phyloP scores from a whole-genome alignment of 1,284 basidiomycete genomes.

The Apiotrichum gamsii region DNA sequence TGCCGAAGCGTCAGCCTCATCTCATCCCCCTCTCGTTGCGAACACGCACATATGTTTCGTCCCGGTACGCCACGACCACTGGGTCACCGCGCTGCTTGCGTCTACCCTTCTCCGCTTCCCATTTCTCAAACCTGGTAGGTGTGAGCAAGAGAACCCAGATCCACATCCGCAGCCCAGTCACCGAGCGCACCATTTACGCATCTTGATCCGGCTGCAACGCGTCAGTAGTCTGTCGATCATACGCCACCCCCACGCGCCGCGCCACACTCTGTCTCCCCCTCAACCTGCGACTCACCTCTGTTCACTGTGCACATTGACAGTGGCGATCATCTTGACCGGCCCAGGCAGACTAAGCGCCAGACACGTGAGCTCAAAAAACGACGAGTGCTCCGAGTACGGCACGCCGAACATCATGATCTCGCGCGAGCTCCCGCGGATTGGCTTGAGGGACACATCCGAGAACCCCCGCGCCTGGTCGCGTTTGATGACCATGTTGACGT shows the following conservation, averaged over 20 bases:
- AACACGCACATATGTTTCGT: constrained; percentile 45
- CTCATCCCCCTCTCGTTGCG: too few relatives aligned
- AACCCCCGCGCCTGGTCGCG: constrained; percentile 62
- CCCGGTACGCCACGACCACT: constrained; percentile 55
- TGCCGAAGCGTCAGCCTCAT: too few relatives aligned
- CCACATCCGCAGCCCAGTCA: background rate
- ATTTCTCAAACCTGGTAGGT: constrained; percentile 69
- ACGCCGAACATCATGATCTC: constrained; percentile 74
- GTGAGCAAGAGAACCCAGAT: background rate
- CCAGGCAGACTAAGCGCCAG: constrained; percentile 83
- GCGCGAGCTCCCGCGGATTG: constrained; percentile 64
- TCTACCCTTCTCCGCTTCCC: constrained; percentile 72
- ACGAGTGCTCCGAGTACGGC: constrained; percentile 94
- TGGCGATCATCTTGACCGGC: constrained; percentile 74
- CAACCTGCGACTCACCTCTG: constrained; percentile 45
- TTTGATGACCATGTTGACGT: constrained; percentile 62
- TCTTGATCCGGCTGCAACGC: constrained; percentile 59
- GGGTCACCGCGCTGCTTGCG: constrained; percentile 50
- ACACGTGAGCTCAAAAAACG: constrained; percentile 87
- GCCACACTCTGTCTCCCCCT: background rate
- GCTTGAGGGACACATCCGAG: constrained; percentile 60
- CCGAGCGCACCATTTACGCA: constrained; percentile 59
- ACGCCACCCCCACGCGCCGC: too few relatives aligned
- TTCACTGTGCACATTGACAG: constrained; percentile 85
- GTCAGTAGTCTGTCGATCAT: constrained; percentile 2